Evolutionary conservation across 1,139 yeast species (phyloP).

Genomic region (Suhomyces taliae): DNA sequence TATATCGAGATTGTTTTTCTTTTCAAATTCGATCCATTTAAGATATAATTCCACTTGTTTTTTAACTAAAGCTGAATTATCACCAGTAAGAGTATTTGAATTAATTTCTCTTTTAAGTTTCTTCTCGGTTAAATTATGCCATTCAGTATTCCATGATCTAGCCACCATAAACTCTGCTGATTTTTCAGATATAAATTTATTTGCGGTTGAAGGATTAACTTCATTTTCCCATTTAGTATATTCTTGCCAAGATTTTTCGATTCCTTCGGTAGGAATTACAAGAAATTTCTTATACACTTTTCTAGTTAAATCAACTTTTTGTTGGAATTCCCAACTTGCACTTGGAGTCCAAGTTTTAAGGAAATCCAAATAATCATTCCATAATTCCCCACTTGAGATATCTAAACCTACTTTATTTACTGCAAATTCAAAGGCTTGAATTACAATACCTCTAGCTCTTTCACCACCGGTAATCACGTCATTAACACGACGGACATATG

Average conservation of each 20-base stretch:
- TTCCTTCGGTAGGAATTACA: constrained; percentile 66
- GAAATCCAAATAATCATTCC: constrained; percentile 84
- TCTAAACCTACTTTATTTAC: constrained; percentile 78
- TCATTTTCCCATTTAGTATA: constrained; percentile 85
- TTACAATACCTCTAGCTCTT: constrained; percentile 71
- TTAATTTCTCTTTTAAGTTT: constrained; percentile 34
- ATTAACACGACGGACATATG: constrained; percentile 76
- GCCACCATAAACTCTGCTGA: constrained; percentile 91
- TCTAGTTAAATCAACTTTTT: constrained; percentile 74
- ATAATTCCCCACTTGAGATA: constrained; percentile 65
- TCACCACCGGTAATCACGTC: constrained; percentile 84
- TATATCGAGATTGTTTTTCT: constrained; percentile 63
- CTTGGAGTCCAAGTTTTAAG: constrained; percentile 76
- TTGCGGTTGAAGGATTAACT: constrained; percentile 71
- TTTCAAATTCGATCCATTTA: constrained; percentile 80
- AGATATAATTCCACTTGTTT: constrained; percentile 60
- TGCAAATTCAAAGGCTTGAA: constrained; percentile 85
- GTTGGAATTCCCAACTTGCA: constrained; percentile 85
- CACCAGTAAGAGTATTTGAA: constrained; percentile 28
- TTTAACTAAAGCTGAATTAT: constrained; percentile 25
- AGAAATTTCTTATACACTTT: constrained; percentile 72
- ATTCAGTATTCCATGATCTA: constrained; percentile 73
- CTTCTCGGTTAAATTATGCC: constrained; percentile 57
- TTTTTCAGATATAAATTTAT: constrained; percentile 80
- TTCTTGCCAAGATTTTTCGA: constrained; percentile 78